phyloP scores from a whole-genome alignment of 306 rosid species.

The Cucurbita ficifolia region DNA sequence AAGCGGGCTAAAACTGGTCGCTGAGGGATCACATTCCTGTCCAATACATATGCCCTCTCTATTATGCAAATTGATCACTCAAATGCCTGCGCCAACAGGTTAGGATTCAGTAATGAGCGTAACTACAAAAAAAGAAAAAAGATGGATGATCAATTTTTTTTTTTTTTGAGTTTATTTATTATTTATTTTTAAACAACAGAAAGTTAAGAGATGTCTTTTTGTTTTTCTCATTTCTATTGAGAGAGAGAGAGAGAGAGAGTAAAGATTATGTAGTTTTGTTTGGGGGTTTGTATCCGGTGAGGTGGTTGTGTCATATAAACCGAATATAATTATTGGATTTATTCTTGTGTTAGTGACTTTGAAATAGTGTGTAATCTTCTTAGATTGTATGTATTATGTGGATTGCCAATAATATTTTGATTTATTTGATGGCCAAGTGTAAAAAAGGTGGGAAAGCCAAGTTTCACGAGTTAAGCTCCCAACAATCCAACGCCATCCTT shows the following conservation, averaged over 20 bases:
- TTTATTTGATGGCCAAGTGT: not conserved
- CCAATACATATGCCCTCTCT: not conserved
- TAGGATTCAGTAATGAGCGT: not conserved
- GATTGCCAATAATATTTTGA: not conserved
- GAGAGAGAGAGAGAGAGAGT: not conserved
- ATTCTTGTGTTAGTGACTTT: conserved; percentile 67
- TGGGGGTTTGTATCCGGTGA: conserved; percentile 20
- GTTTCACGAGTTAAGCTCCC: not conserved
- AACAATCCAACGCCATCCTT: not conserved
- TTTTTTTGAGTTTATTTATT: not conserved
- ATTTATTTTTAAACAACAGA: conserved; percentile 7
- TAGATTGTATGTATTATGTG: not conserved
- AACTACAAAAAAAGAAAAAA: not conserved
- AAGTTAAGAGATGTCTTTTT: conserved; percentile 1
- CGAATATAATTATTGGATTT: conserved; percentile 81
- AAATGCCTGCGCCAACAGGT: conserved; percentile 1
- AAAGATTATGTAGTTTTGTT: not conserved
- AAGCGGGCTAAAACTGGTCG: conserved; percentile 87
- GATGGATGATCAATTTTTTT: conserved; percentile 4
- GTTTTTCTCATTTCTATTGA: not conserved
- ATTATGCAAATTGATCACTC: not conserved
- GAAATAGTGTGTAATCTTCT: conserved; percentile 30
- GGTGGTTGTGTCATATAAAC: conserved; percentile 32
- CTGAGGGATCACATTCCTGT: conserved; percentile 13
- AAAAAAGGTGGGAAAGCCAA: not conserved